Percentiles rank a stretch among this genome's conserved stretches.
These are phyloP conservation scores for Candida gorgasii DNA, from an alignment of 805 yeast species.

Conservation along the genomic window DNA sequence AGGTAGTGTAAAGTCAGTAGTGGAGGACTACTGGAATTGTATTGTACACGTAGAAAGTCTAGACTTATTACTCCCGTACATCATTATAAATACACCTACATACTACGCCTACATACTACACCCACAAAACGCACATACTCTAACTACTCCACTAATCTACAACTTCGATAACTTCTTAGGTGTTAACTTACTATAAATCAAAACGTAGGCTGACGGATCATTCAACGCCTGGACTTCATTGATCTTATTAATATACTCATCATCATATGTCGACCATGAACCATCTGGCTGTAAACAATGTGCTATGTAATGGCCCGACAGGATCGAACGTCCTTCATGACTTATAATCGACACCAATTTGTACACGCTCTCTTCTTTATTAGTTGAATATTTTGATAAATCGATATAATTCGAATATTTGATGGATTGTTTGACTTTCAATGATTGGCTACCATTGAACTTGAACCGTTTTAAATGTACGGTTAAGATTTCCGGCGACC, in stretches of 20 bases:
- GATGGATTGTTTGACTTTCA: conserved; percentile 86
- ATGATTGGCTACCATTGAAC: conserved; percentile 71
- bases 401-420: conserved; percentile 78
- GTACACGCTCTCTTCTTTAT: conserved; percentile 48
- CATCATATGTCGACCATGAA: conserved; percentile 92
- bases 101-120: too few species aligned
- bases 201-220: conserved; percentile 88
- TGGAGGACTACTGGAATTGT: too few species aligned
- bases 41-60: too few species aligned
- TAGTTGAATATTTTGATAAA: conserved; percentile 54
- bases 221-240: conserved; percentile 71
- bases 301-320: conserved; percentile 91
- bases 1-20: too few species aligned
- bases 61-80: too few species aligned
- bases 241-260: conserved; percentile 77
- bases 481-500: conserved; percentile 85
- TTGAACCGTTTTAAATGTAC: conserved; percentile 90
- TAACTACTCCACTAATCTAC: background rate
- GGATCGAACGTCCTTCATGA: conserved; percentile 90
- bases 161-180: conserved; percentile 33
- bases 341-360: conserved; percentile 81
- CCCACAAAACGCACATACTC: too few species aligned
- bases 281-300: conserved; percentile 92
- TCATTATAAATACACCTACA: too few species aligned
- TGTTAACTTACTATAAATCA: conserved; percentile 78